phyloP scores from a whole-genome alignment of 441 rosid species.

The Pelargonium citronellum region DNA sequence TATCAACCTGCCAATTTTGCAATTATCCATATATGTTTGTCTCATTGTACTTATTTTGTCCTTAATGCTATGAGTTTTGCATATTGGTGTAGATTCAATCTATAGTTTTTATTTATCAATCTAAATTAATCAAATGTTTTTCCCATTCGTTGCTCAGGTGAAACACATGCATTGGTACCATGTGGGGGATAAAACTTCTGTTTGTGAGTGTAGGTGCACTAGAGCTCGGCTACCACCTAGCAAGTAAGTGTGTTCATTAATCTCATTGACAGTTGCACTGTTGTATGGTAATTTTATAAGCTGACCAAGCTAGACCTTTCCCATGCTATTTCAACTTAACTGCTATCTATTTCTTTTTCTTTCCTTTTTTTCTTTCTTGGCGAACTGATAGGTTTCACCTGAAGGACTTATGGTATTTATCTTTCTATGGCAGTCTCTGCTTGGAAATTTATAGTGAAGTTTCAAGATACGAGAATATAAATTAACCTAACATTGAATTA shows the following conservation, averaged over 20 bases:
- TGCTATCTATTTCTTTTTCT: too few species aligned
- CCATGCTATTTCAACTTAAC: not conserved
- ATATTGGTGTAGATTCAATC: not conserved
- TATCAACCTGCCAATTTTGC: not conserved
- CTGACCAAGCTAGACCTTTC: not conserved
- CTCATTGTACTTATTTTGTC: not conserved
- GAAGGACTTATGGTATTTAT: not conserved
- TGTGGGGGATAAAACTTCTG: slow-evolving; percentile 57
- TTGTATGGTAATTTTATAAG: not conserved
- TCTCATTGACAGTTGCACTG: not conserved
- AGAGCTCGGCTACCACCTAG: slow-evolving; percentile 88
- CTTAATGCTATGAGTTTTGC: not conserved
- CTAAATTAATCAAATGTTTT: slow-evolving; percentile 16
- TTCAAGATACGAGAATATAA: slow-evolving; percentile 2
- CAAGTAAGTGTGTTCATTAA: slow-evolving; percentile 51
- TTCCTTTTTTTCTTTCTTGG: not conserved
- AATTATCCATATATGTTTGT: not conserved
- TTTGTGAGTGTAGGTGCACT: slow-evolving; percentile 86
- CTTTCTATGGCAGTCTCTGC: not conserved
- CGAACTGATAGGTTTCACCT: slow-evolving; percentile 5
- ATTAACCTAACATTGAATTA: too few species aligned
- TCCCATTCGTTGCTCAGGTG: slow-evolving; percentile 44
- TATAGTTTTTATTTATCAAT: not conserved
- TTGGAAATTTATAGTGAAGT: not conserved
- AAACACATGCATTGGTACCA: slow-evolving; percentile 91